Conservation (phyloP, 129 eudicot species). For the Solidago caesia region DNA sequence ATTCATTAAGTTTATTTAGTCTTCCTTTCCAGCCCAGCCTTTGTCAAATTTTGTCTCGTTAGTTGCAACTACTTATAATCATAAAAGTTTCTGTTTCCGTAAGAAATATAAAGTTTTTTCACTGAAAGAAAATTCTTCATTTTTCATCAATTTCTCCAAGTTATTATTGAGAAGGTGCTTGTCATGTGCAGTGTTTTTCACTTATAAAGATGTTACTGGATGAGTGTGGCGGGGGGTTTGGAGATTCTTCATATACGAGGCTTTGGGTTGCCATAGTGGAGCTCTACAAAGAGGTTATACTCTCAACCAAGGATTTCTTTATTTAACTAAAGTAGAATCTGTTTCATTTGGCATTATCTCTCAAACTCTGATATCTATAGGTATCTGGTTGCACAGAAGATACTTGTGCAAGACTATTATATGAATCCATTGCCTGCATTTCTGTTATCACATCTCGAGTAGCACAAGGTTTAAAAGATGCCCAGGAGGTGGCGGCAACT, state of each 20-base stretch:
- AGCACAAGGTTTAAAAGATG: constrained; percentile 41
- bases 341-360: constrained; percentile 8
- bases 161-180: not conserved
- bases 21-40: too few relatives aligned
- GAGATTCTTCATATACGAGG: constrained; percentile 57
- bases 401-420: constrained; percentile 67
- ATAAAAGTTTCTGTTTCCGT: too few relatives aligned
- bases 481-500: constrained; percentile 23
- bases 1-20: not conserved
- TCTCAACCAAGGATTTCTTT: not conserved
- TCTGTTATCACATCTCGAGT: constrained; percentile 68
- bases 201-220: constrained; percentile 59
- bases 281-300: constrained; percentile 68
- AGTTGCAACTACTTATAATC: too few relatives aligned
- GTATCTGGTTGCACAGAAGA: constrained; percentile 54
- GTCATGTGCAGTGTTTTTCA: constrained; percentile 63
- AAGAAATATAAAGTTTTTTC: too few relatives aligned
- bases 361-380: constrained; percentile 28
- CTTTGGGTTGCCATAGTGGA: constrained; percentile 76
- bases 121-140: not conserved
- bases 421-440: constrained; percentile 73
- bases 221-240: constrained; percentile 50
- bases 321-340: not conserved
- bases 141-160: not conserved
- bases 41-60: too few relatives aligned